Base-by-base conservation (phyloP, 257 asterid genomes). In the Fraxinus americana region DNA sequence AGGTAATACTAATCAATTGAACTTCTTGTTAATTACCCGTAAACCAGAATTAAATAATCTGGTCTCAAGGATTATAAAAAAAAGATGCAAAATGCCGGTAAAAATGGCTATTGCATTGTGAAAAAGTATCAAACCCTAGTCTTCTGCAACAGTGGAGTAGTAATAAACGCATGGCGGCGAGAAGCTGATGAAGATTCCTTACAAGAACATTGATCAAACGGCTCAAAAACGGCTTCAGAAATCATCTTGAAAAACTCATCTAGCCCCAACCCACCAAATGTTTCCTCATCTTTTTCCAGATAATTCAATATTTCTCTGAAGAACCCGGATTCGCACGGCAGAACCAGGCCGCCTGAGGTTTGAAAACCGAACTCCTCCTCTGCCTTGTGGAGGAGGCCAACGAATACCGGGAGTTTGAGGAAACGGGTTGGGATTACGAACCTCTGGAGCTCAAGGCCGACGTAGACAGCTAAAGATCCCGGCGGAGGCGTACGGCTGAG, bases 361-460 rank as follows among this genome's bases (percentile, higher is more conserved):
- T 76, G 90, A 74, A 83, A 91, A 32, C 97, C 97, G 76, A 88
- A 91, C 81, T 91, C 97, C 85, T 91, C 97, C 70, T 86, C 93
- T 19, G 95, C 94, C 72, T 87, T 71, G 43, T 84, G 71, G 4
- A 91, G 88, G 23, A 91, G 87, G 1, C 94, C 93, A 27, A 87
- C 86, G 83, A 88, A 90, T 66, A 91, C 91, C 1, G 92, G 94
- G 52, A 91, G 75, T 0, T 87, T 83, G 6, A 94, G 94, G 75
- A 89, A 81, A 0, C 90, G 94, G 0, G 90, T 87, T 1, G 67
- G 67, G 32, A 59, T 59, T 7, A 59, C 67, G 16, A 59, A 59
- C 10, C 67, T 30, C 2, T 85, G 82, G 29, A 86, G 80, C 73
- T 19, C 73, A 1, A 85, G 57, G 70, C 79, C 83, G 52, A 48